These are phyloP conservation scores for Hymenoscyphus repandus DNA, from an alignment of 2,329 filamentous ascomycete genomes.

Conservation along the genomic window DNA sequence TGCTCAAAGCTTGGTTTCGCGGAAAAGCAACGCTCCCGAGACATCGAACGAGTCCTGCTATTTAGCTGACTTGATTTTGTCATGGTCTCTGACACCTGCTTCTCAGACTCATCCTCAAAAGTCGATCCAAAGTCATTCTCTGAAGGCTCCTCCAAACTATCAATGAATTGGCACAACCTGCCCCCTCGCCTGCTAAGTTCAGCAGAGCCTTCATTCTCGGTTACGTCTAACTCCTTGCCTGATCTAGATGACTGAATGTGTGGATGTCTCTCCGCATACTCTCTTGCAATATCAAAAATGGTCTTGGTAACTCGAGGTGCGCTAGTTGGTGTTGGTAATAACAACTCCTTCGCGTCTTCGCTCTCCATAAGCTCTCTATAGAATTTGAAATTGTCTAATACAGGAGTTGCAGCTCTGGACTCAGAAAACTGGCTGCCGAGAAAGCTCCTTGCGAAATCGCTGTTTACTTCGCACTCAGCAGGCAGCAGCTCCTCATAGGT, in stretches of 20 bases:
- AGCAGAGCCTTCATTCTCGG: no score
- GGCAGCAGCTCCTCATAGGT: not conserved
- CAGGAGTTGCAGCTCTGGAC: not conserved
- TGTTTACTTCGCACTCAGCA: not conserved
- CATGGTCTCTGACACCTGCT: no score
- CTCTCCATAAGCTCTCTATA: not conserved
- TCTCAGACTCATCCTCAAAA: no score
- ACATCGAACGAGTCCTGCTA: no score
- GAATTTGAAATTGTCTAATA: not conserved
- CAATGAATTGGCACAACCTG: no score
- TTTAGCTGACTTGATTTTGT: no score
- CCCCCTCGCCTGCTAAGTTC: no score
- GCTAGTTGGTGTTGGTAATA: not conserved
- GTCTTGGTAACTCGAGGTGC: not conserved
- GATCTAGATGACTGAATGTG: no score
- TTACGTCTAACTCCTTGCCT: no score
- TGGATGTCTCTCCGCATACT: not conserved
- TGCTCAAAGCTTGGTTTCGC: not conserved
- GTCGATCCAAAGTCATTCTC: not conserved
- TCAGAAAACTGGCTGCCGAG: constrained; percentile 10
- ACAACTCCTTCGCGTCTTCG: not conserved
- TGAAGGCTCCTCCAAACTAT: not conserved
- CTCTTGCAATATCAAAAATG: constrained; percentile 4
- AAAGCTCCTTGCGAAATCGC: constrained; percentile 6
- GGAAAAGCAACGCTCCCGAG: not conserved